phyloP scores from a whole-genome alignment of 73 alveolate species.

The Loxodes magnus region DNA sequence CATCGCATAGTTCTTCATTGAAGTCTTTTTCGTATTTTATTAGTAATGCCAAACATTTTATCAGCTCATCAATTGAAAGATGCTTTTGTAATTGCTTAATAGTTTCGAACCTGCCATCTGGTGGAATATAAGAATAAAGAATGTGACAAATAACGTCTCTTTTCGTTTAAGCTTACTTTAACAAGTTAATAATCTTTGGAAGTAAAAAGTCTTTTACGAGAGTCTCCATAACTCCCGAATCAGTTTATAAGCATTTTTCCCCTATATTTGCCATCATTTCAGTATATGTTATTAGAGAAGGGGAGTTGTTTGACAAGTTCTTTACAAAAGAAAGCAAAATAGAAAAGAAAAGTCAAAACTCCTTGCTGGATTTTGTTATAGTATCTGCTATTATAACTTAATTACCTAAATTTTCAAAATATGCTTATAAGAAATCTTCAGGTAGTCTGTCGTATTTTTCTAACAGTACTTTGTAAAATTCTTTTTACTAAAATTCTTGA shows the following conservation, averaged over 20 bases:
- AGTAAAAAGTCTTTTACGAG: constrained; percentile 23
- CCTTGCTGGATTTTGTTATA: background rate
- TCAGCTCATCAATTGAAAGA: constrained; percentile 34
- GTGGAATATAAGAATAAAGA: constrained; percentile 28
- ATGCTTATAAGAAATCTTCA: constrained; percentile 27
- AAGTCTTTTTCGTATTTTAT: constrained; percentile 34
- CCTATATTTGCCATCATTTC: constrained; percentile 3
- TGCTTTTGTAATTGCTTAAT: constrained; percentile 30
- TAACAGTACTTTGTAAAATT: no score
- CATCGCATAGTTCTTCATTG: constrained; percentile 51
- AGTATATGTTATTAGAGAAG: background rate
- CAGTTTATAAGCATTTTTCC: background rate
- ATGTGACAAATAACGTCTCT: constrained; percentile 37
- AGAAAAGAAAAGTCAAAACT: constrained; percentile 4
- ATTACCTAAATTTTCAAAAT: constrained; percentile 29
- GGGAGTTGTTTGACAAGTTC: background rate
- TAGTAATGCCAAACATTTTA: constrained; percentile 29
- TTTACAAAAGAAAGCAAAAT: constrained; percentile 1
- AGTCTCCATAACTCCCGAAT: constrained; percentile 20
- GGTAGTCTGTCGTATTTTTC: constrained; percentile 19
- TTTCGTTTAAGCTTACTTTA: constrained; percentile 23
- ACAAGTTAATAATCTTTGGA: constrained; percentile 27
- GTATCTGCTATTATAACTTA: constrained; percentile 11
- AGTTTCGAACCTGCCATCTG: constrained; percentile 33
- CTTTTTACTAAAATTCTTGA: no score